These are phyloP conservation scores for Exophiala xenobiotica DNA, from an alignment of 2,329 filamentous ascomycete genomes.

Conservation along the genomic window DNA sequence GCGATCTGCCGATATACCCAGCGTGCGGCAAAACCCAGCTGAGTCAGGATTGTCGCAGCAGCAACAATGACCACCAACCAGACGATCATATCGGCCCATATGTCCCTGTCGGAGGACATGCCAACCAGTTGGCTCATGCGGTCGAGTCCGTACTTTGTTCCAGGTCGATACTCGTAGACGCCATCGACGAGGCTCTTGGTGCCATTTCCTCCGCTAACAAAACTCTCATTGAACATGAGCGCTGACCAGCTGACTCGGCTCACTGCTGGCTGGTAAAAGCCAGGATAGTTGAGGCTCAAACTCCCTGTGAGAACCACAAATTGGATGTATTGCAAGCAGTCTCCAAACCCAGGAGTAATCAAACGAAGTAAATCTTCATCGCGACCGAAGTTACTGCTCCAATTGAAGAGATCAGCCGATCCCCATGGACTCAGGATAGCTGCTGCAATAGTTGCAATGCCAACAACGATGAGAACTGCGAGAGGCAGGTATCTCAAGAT, in stretches of 20 bases:
- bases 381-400: conserved; percentile 96
- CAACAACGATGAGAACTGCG: conserved; percentile 74
- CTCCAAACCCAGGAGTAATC: conserved; percentile 92
- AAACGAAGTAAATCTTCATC: conserved; percentile 88
- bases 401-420: conserved; percentile 82
- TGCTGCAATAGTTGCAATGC: conserved; percentile 76
- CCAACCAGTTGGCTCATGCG: conserved; percentile 78
- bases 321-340: conserved; percentile 96
- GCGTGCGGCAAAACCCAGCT: conserved; percentile 72
- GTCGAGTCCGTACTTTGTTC: conserved; percentile 76
- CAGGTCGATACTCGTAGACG: conserved; percentile 68
- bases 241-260: conserved; percentile 86
- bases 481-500: conserved; percentile 75
- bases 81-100: conserved; percentile 92
- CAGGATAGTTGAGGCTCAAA: conserved; percentile 83
- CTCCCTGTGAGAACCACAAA: conserved; percentile 87
- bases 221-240: conserved; percentile 90
- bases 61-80: conserved; percentile 80
- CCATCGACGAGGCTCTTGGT: conserved; percentile 73
- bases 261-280: conserved; percentile 87
- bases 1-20: conserved; percentile 73
- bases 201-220: conserved; percentile 68
- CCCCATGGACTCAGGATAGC: conserved; percentile 94
- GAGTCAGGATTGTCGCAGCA: conserved; percentile 66
- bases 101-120: conserved; percentile 70